Evolutionary conservation across 176 grass and related monocot genomes (phyloP), one percentile per base, ranked within the genome.

Genomic region (Cenchrus fungigraminus): DNA sequence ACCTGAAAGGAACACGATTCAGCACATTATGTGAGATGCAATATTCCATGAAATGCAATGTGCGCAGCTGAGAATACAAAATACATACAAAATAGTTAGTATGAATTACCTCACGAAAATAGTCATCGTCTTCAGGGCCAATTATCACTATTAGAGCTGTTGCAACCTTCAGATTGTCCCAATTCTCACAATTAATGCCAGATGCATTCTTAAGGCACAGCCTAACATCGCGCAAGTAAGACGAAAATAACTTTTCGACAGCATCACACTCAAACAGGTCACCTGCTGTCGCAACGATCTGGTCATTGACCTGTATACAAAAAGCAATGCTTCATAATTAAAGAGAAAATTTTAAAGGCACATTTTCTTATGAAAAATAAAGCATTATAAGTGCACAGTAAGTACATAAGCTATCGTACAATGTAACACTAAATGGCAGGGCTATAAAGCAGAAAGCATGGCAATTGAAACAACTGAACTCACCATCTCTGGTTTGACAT

Each of bases 111-210:
- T 84, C 29, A 65, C 22, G 58, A 43, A 6, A 12, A 53, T 74
- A 45, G 7, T 14, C 13, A 13, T 13, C 57, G 17, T 54, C 37
- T 75, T 65, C 29, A 43, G 2, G 82, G 31, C 19, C 28, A 73
- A 8, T 54, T 83, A 75, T 54, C 45, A 84, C 52, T 9, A 40
- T 75, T 6, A 75, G 50, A 84, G 82, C 82, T 53, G 71, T 54
- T 16, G 82, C 57, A 42, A 75, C 59, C 25, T 84, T 84, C 59
- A 84, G 12, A 8, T 40, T 2, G 7, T 3, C 14, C 82, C 71
- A 75, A 42, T 75, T 49, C 82, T 65, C 19, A 22, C 1, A 53
- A 9, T 75, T 9, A 4, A 84, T 54, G 29, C 8, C 59, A 75
- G 82, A 84, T 6, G 65, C 9, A 11, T 55, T 17, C 45, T 54